Percentiles rank a stretch among this genome's conserved stretches.
These are phyloP conservation scores for Laetiporus sulphureus DNA, from an alignment of 1,284 basidiomycete genomes.

Conservation along the genomic window DNA sequence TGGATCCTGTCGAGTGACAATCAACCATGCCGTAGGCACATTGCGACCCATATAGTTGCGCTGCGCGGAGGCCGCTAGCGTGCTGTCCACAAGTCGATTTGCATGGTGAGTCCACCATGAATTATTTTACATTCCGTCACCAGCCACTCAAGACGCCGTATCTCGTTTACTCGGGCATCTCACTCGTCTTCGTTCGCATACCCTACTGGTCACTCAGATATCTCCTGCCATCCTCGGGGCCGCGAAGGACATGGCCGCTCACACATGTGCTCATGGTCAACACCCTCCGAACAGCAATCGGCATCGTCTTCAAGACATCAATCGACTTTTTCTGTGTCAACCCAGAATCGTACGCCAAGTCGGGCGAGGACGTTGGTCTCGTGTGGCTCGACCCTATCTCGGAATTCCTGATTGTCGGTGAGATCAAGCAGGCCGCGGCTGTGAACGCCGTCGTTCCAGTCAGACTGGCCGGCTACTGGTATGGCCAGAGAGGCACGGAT, in stretches of 20 bases:
- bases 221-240: neutral
- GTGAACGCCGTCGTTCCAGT: neutral
- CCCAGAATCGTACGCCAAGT: neutral
- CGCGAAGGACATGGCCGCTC: conserved; percentile 1
- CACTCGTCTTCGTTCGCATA: neutral
- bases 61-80: too few relatives aligned
- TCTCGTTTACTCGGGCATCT: conserved; percentile 6
- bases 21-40: too few relatives aligned
- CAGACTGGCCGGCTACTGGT: neutral
- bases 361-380: conserved; percentile 10
- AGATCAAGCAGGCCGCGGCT: neutral
- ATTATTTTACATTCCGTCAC: conserved; percentile 1
- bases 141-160: conserved; percentile 8
- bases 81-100: too few relatives aligned
- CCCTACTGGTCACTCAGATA: neutral
- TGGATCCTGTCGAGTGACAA: too few relatives aligned
- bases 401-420: conserved; percentile 1
- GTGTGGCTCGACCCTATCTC: conserved; percentile 13
- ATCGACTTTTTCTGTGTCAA: neutral
- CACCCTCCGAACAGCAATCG: conserved; percentile 5
- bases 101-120: too few relatives aligned
- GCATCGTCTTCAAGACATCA: neutral
- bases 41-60: too few relatives aligned
- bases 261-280: conserved; percentile 10
- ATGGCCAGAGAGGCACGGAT: neutral